Base-by-base conservation (phyloP, 2,329 filamentous ascomycete genomes). In the Apiospora hydei region DNA sequence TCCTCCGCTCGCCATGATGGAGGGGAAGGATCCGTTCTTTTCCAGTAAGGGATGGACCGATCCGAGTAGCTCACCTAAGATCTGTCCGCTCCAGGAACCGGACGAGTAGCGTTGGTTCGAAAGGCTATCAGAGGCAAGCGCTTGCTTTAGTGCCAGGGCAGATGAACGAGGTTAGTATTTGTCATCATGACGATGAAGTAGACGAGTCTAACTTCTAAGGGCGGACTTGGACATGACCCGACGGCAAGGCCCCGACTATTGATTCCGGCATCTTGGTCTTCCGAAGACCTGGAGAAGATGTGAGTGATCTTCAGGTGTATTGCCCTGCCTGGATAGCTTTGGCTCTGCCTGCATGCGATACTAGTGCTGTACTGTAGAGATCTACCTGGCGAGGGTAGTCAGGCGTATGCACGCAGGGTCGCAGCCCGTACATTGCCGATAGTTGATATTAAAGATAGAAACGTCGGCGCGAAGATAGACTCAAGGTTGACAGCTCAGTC, bases 71-170 rank as follows among this genome's bases (percentile, higher is more conserved):
- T 30, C 26, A 30, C 26, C 26, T 41, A 24, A 41, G 57, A 64
- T 43, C 21, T 41, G 18, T 41, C 57, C 18, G 57, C 34, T 41
- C 21, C 57, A 41, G 57, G 34, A 64, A 64, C 57, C 34, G 57
- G 57, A 41, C 24, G 16, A 24, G 34, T 64, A 64, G 57, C 57
- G 57, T 7, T 64, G 57, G 57, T 41, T 64, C 34, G 34, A 41
- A 41, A n/a, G 57, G 34, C 57, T 38, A 61, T 7, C 21, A 24
- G 6, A n/a, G 21, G 18, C 57, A 41, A 38, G 30, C 34, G 30
- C 57, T 21, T 64, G 30, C 57, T 38, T 38, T 41, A 64, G 57
- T 64, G 53, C 30, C 53, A 61, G 53, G 53, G 53, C 26, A 61
- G 18, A 18, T 53, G 16, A 26, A 16, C 24, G 51, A 53, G 5